Base-by-base conservation (phyloP, 2,329 filamentous ascomycete species). In the Elsinoe perseae region DNA sequence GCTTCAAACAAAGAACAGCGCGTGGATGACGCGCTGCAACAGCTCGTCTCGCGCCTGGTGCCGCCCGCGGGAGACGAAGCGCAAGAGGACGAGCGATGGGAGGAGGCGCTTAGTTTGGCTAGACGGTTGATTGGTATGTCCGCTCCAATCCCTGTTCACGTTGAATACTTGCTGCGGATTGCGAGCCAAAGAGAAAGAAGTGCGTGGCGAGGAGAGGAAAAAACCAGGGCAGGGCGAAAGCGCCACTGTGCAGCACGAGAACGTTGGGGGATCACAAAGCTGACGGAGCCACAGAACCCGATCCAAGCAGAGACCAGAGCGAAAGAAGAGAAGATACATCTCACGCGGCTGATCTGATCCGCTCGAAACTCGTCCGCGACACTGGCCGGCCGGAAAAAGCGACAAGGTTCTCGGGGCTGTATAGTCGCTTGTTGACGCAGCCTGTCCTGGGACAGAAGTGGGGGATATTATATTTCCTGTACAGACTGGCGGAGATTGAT, bases 371-470 rank as follows among this genome's bases (percentile, higher is more conserved):
- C 61, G 82, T 95, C 57, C 83, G 87, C 64, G 86, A 85, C 63
- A 88, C 89, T 66, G 81, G 81, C 44, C 86, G 80, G 61, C 87
- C 77, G 20, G 83, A 82, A 64, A 81, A 91, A 70, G 89, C 91
- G 2, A 78, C 92, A 18, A 82, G 85, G 60, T 95, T 96, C 72
- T 86, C 89, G 21, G 95, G 95, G 66, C 80, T 98, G 25, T 95
- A 96, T 72, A 89, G 89, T 30, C 82, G 89, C 57, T 80, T 98
- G 16, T 77, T 96, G 23, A 87, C 89, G n/a, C 83, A 96, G 62
- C 91, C 91, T 0, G 91, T 97, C 4, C 79, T 98, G 43, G 87
- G 88, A 65, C 87, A 95, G 71, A 98, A 98, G 79, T 97, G 91
- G 90, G 89, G 87, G 2, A 96, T 98, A 62, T 78, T 98, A 18